Conservation (phyloP, 2,329 filamentous ascomycete species). For the Neoascochyta sp. region DNA sequence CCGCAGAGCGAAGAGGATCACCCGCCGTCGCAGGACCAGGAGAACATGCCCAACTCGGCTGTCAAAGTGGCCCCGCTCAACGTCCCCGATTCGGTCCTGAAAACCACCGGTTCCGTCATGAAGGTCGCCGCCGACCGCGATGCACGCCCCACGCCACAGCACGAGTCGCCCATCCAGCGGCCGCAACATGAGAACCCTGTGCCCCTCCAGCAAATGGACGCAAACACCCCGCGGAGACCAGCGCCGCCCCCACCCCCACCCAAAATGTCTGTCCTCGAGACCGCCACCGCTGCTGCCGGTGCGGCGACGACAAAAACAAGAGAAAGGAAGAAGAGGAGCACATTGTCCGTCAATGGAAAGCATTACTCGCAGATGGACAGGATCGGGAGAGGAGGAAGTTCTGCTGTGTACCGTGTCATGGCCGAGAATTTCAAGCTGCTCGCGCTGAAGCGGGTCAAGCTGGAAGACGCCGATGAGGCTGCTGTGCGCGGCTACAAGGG, state of each 20-base stretch:
- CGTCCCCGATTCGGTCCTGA: slow-evolving; percentile 10
- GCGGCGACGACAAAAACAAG: slow-evolving; percentile 69
- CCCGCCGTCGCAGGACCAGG: slow-evolving; percentile 65
- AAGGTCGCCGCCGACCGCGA: slow-evolving; percentile 29
- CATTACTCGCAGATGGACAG: slow-evolving; percentile 85
- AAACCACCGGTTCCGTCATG: slow-evolving; percentile 30
- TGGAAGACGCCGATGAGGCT: slow-evolving; percentile 82
- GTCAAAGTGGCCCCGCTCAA: slow-evolving; percentile 26
- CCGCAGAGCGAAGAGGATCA: slow-evolving; percentile 40
- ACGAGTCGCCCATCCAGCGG: slow-evolving; percentile 29
- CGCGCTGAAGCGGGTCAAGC: slow-evolving; percentile 85
- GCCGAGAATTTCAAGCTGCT: slow-evolving; percentile 96
- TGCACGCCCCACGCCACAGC: slow-evolving; percentile 17
- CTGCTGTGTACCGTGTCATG: slow-evolving; percentile 92
- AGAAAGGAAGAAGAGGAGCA: slow-evolving; percentile 72
- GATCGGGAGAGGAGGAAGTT: slow-evolving; percentile 87
- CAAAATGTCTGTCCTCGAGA: slow-evolving; percentile 95
- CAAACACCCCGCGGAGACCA: slow-evolving; percentile 72
- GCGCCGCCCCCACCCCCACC: slow-evolving; percentile 78
- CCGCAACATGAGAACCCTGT: slow-evolving; percentile 43
- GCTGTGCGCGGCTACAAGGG: slow-evolving; percentile 87
- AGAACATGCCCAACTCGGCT: slow-evolving; percentile 62
- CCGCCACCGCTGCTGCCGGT: slow-evolving; percentile 78
- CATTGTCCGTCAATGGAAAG: slow-evolving; percentile 86
- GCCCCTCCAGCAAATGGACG: slow-evolving; percentile 53